A percentile compares a stretch with the other conserved stretches of the same genome.
Evolutionary conservation across 169 alveolate genomes (phyloP).

Genomic region (Amoebophrya sp.): DNA sequence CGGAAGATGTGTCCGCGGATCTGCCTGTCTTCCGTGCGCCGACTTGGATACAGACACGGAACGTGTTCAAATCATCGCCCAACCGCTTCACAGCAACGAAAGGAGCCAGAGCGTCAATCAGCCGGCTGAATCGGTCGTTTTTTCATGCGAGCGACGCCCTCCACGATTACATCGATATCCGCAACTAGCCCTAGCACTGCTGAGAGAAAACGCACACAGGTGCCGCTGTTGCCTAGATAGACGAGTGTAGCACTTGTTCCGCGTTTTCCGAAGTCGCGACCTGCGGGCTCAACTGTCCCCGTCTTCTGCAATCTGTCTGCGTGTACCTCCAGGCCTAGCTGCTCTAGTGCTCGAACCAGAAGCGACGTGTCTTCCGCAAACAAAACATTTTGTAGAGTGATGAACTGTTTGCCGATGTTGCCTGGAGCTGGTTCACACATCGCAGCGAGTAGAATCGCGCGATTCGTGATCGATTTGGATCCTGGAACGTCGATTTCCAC

Average conservation of each 20-base stretch:
- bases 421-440: neutral
- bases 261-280: neutral
- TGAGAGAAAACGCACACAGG: neutral
- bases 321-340: neutral
- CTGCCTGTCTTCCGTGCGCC: neutral
- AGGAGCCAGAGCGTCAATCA: neutral
- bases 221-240: neutral
- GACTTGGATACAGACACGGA: neutral
- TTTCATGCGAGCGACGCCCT: conserved; percentile 11
- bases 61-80: neutral
- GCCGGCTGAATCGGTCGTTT: neutral
- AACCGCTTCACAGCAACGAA: neutral
- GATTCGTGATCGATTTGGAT: neutral
- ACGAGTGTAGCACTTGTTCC: neutral
- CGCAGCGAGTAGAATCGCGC: neutral
- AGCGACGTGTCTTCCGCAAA: neutral
- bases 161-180: neutral
- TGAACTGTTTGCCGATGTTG: neutral
- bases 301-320: neutral
- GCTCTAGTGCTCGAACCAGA: neutral
- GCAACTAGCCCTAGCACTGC: neutral
- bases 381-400: neutral
- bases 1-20: no score
- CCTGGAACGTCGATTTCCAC: neutral
- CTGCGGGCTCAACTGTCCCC: neutral